phyloP scores from a whole-genome alignment of 2,329 filamentous ascomycete species.

The Ophiostoma australiae region DNA sequence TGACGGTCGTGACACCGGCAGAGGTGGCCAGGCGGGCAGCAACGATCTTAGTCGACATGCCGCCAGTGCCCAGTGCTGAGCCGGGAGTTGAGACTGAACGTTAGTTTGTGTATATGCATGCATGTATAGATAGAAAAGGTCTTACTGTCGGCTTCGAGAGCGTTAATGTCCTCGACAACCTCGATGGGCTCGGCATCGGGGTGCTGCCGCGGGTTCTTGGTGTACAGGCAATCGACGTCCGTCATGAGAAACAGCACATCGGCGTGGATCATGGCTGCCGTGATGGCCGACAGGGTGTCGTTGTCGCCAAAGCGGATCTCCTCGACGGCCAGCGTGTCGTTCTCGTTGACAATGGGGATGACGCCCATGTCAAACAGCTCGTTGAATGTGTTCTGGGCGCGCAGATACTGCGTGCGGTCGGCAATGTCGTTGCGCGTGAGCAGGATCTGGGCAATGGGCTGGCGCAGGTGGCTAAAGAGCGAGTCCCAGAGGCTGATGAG shows the following conservation, averaged over 20 bases:
- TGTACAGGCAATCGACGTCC: slow-evolving; percentile 95
- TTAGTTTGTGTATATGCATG: background rate
- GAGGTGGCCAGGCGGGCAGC: slow-evolving; percentile 88
- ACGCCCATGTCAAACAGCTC: slow-evolving; percentile 91
- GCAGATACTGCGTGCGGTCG: slow-evolving; percentile 89
- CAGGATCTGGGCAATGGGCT: slow-evolving; percentile 91
- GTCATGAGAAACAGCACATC: slow-evolving; percentile 98
- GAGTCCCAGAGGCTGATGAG: slow-evolving; percentile 95
- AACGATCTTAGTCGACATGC: slow-evolving; percentile 96
- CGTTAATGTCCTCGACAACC: slow-evolving; percentile 81
- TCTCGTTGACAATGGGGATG: slow-evolving; percentile 98
- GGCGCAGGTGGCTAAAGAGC: slow-evolving; percentile 77
- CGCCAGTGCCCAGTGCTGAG: slow-evolving; percentile 83
- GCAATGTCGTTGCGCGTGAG: slow-evolving; percentile 94
- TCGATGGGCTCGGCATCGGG: slow-evolving; percentile 85
- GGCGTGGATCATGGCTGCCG: slow-evolving; percentile 93
- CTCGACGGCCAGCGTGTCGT: slow-evolving; percentile 91
- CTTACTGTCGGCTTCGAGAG: slow-evolving; percentile 73
- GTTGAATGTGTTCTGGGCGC: slow-evolving; percentile 90
- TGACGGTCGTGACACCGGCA: slow-evolving; percentile 91
- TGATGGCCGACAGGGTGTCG: slow-evolving; percentile 93
- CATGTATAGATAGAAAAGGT: background rate
- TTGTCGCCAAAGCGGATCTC: slow-evolving; percentile 99
- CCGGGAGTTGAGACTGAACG: slow-evolving; percentile 74
- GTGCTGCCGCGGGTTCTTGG: slow-evolving; percentile 84